Percentiles rank a stretch among this genome's conserved stretches.
Evolutionary conservation across 106 monocot species (phyloP).

Genomic region (Acanthochlamys bracteata): DNA sequence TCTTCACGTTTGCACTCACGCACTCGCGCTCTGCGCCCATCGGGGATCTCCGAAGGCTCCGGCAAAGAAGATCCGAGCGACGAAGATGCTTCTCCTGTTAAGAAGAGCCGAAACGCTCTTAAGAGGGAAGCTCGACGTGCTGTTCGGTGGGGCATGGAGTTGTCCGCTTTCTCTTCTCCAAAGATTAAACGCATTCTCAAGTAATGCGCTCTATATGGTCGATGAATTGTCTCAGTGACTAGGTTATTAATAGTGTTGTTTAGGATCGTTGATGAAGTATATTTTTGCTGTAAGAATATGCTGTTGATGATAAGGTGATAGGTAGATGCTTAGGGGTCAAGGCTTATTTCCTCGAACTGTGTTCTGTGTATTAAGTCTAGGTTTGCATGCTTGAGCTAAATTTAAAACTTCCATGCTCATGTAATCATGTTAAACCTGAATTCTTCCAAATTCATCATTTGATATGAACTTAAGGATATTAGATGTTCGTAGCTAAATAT

Average conservation of each 20-base stretch:
- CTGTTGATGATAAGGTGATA: too few relatives aligned
- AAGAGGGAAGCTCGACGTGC: constrained; percentile 85
- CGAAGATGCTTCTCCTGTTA: neutral
- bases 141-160: constrained; percentile 84
- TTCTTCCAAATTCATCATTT: neutral
- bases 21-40: constrained; percentile 20
- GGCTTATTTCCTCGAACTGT: too few relatives aligned
- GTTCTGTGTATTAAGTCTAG: too few relatives aligned
- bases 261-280: too few relatives aligned
- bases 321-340: too few relatives aligned
- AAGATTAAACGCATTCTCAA: constrained; percentile 78
- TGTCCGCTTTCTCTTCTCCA: constrained; percentile 45
- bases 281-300: too few relatives aligned
- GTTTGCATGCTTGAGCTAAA: too few relatives aligned
- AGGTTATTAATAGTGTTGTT: too few relatives aligned
- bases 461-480: too few relatives aligned
- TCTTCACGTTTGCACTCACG: constrained; percentile 8
- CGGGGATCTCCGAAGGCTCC: neutral
- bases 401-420: neutral
- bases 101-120: constrained; percentile 81
- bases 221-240: neutral
- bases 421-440: too few relatives aligned
- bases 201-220: constrained; percentile 9
- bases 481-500: too few relatives aligned
- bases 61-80: constrained; percentile 6